A percentile compares a stretch with the other conserved stretches of the same genome.
phyloP scores from a whole-genome alignment of 2,329 filamentous ascomycete species.

The Claviceps cyperi region DNA sequence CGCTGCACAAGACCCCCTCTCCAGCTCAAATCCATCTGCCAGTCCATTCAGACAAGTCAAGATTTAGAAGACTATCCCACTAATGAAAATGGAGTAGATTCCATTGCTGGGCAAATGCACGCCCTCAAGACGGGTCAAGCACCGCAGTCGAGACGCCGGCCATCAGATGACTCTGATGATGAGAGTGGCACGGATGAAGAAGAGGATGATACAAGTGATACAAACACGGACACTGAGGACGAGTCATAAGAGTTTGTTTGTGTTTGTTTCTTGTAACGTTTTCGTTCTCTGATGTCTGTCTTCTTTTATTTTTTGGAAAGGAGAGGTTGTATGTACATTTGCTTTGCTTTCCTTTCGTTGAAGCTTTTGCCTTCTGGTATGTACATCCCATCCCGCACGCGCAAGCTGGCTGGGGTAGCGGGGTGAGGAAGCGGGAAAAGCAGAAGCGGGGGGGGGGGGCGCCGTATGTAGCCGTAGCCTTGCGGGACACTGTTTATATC shows the following conservation, averaged over 20 bases:
- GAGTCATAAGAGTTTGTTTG: constrained; percentile 26
- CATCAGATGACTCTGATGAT: constrained; percentile 51
- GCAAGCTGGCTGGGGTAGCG: too few relatives aligned
- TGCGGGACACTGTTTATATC: too few relatives aligned
- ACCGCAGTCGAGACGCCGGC: constrained; percentile 43
- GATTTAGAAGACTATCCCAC: background rate
- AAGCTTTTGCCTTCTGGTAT: background rate
- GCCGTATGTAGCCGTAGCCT: too few relatives aligned
- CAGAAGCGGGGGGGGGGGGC: too few relatives aligned
- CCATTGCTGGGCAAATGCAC: constrained; percentile 80
- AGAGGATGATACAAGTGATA: constrained; percentile 49
- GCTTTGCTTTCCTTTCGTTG: background rate
- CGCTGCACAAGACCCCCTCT: background rate
- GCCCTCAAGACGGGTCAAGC: constrained; percentile 60
- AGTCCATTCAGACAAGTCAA: too few relatives aligned
- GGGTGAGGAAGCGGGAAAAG: too few relatives aligned
- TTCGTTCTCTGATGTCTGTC: background rate
- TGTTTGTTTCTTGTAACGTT: background rate
- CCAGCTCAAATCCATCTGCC: too few relatives aligned
- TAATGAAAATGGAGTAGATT: constrained; percentile 40
- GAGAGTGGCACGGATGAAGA: constrained; percentile 69
- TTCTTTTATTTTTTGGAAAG: background rate
- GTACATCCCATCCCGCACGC: too few relatives aligned
- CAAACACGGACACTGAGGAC: constrained; percentile 54
- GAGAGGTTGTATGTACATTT: background rate